Evolutionary conservation across 805 yeast species (phyloP).

Genomic region (Wickerhamomyces tratensis): DNA sequence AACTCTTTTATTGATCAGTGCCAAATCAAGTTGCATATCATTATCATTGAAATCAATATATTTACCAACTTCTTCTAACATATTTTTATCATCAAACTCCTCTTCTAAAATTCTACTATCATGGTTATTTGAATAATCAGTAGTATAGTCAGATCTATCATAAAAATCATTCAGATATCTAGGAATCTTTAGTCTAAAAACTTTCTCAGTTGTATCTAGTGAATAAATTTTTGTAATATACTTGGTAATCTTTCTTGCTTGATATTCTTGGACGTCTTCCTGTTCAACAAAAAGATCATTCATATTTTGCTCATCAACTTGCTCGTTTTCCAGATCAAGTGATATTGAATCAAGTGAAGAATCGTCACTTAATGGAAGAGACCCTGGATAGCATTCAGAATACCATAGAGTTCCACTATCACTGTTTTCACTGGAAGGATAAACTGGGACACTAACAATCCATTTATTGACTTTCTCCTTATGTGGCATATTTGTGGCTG

Average conservation of each 20-base stretch:
- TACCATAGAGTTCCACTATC: conserved; percentile 16
- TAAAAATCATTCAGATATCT: no score
- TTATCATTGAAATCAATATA: not conserved
- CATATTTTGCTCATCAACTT: not conserved
- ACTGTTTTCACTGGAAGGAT: conserved; percentile 9
- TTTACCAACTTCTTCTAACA: not conserved
- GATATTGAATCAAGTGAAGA: not conserved
- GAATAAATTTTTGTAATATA: conserved; percentile 31
- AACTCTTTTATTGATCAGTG: not conserved
- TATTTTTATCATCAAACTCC: conserved; percentile 4
- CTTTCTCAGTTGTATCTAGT: conserved; percentile 8
- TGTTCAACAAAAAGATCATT: conserved; percentile 24
- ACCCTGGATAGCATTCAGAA: conserved; percentile 43
- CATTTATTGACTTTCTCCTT: conserved; percentile 58
- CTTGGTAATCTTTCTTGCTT: conserved; percentile 41
- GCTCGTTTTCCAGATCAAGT: no score
- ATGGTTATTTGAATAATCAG: not conserved
- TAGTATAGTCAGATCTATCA: not conserved
- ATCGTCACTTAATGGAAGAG: conserved; percentile 15
- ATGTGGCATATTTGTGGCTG: conserved; percentile 52
- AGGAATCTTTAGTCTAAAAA: not conserved
- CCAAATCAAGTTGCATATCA: not conserved
- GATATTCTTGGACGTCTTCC: conserved; percentile 42
- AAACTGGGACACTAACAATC: conserved; percentile 49
- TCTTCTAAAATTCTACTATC: not conserved